Conservation (phyloP, 2,329 filamentous ascomycete species). For the Claviceps africana region DNA sequence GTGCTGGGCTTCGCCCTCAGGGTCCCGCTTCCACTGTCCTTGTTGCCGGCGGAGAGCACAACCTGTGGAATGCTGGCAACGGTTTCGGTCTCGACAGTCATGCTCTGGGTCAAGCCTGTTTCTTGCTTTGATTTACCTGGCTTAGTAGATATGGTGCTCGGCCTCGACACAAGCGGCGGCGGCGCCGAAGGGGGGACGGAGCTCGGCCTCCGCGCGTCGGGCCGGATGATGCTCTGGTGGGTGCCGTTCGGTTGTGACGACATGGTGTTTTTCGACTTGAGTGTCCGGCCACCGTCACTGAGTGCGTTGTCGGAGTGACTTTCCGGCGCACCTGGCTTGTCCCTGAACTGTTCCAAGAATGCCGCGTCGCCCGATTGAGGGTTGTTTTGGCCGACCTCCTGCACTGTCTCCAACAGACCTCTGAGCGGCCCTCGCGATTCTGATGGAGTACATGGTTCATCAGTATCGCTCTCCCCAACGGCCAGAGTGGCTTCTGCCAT, state of each 20-base stretch:
- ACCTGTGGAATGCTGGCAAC: conserved; percentile 83
- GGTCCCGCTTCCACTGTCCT: conserved; percentile 53
- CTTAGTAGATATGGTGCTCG: conserved; percentile 48
- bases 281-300: conserved; percentile 24
- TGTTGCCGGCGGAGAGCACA: conserved; percentile 52
- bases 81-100: conserved; percentile 97
- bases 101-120: conserved; percentile 60
- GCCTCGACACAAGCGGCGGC: conserved; percentile 41
- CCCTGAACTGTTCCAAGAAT: conserved; percentile 35
- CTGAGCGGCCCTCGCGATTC: conserved; percentile 46
- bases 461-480: conserved; percentile 37
- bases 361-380: conserved; percentile 36
- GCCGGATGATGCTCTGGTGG: conserved; percentile 45
- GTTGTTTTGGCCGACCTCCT: conserved; percentile 70
- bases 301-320: conserved; percentile 28
- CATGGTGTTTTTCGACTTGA: conserved; percentile 33
- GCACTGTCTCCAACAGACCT: conserved; percentile 72
- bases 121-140: conserved; percentile 60
- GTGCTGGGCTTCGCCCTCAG: conserved; percentile 76
- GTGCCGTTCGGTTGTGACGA: conserved; percentile 45
- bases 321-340: conserved; percentile 30
- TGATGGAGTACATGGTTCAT: conserved; percentile 32
- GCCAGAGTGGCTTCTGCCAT: conserved; percentile 22
- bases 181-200: conserved; percentile 41
- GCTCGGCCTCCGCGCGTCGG: conserved; percentile 27